Percentiles rank a stretch among this genome's conserved stretches.
These are phyloP conservation scores for Oryza longistaminata DNA, from an alignment of 176 grass and related monocot genomes.

Conservation along the genomic window DNA sequence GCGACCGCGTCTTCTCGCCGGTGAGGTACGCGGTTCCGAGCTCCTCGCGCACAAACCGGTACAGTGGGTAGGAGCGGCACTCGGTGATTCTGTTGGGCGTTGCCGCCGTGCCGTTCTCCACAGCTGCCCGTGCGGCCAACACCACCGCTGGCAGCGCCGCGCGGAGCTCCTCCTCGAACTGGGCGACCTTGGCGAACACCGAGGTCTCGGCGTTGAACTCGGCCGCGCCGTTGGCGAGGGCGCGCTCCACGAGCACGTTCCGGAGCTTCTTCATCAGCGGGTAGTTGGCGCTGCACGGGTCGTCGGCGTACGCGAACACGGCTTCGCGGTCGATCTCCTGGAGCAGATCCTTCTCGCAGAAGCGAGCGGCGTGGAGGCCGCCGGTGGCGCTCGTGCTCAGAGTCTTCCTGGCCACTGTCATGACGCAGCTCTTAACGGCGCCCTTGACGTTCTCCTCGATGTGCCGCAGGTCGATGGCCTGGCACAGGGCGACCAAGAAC, in stretches of 20 bases:
- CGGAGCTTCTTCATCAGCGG: conserved; percentile 69
- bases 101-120: conserved; percentile 50
- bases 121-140: conserved; percentile 31
- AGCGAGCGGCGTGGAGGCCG: conserved; percentile 48
- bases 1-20: conserved; percentile 63
- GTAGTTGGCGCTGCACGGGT: conserved; percentile 72
- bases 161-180: conserved; percentile 56
- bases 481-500: conserved; percentile 70
- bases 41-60: conserved; percentile 49
- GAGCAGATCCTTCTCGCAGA: conserved; percentile 66
- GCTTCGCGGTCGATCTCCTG: conserved; percentile 57
- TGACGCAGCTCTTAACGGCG: conserved; percentile 54
- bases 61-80: conserved; percentile 56
- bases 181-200: conserved; percentile 57
- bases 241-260: conserved; percentile 62
- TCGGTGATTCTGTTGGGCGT: conserved; percentile 47
- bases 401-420: conserved; percentile 58
- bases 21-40: conserved; percentile 51
- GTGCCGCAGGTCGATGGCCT: conserved; percentile 67
- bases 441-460: conserved; percentile 67
- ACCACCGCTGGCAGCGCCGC: conserved; percentile 45
- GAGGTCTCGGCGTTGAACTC: conserved; percentile 55
- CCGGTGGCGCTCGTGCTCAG: conserved; percentile 47
- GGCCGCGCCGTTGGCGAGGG: conserved; percentile 45
- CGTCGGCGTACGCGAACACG: conserved; percentile 67